Conservation (phyloP, 345 rosid genomes). For the Camelina sativa region DNA sequence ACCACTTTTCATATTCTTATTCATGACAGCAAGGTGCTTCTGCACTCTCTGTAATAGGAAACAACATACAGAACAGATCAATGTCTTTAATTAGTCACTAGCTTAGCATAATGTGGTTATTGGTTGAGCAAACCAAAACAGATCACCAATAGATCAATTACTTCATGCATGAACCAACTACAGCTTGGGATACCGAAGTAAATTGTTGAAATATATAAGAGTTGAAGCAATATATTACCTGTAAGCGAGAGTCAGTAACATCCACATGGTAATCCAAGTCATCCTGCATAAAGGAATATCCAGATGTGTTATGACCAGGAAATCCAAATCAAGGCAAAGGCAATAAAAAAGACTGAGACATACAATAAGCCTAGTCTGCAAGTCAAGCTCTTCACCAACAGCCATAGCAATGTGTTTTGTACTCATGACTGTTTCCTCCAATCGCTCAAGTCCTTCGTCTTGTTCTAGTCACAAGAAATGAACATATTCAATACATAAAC, state of each 20-base stretch:
- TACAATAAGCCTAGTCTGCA: conserved; percentile 89
- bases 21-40: conserved; percentile 86
- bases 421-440: conserved; percentile 86
- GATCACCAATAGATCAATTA: conserved; percentile 2
- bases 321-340: conserved; percentile 23
- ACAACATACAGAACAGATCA: conserved; percentile 26
- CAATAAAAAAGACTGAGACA: conserved; percentile 32
- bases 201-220: conserved; percentile 1
- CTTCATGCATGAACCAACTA: conserved; percentile 1
- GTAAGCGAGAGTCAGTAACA: conserved; percentile 82
- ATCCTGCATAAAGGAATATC: conserved; percentile 59
- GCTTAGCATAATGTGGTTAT: conserved; percentile 2
- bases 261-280: conserved; percentile 91
- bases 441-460: conserved; percentile 96
- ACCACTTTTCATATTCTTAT: conserved; percentile 88
- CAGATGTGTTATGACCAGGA: conserved; percentile 16
- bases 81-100: neutral
- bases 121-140: conserved; percentile 17
- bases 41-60: conserved; percentile 75
- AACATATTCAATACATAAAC: neutral
- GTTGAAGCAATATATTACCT: conserved; percentile 54
- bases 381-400: conserved; percentile 84
- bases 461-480: conserved; percentile 65
- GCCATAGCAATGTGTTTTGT: conserved; percentile 92
- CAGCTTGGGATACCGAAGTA: conserved; percentile 1